Evolutionary conservation across 345 rosid genomes (phyloP), one percentile per base, ranked within the genome.

Genomic region (Corymbia maculata): DNA sequence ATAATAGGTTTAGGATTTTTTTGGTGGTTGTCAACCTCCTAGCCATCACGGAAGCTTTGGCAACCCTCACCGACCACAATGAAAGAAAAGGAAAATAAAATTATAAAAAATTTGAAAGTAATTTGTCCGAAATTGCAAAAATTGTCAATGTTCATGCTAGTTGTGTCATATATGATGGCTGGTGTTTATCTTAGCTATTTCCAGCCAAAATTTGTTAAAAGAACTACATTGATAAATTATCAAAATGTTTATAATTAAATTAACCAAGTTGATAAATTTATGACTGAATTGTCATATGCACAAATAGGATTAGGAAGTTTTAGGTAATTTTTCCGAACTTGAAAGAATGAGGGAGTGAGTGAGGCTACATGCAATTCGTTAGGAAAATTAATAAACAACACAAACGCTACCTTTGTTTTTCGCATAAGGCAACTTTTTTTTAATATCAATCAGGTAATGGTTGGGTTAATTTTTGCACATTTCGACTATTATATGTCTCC

Each of bases 111-210:
- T 2, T 30, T 68, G 11, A 68, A 2, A 68, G 44, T 68, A 68
- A 15, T 15, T 68, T 32, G 9, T 15, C 17, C 17, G 32, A 30
- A 66, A 16, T 68, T 68, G 19, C 21, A 32, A 32, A 68, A 30
- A 68, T 4, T 16, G 8, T 30, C 2, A 1, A 68, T 15, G 12
- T 68, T 0, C 13, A 3, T 1, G 10, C 2, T 15, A 14, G 4
- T 16, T 8, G 22, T 68, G 10, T 9, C 24, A 4, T 2, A 9
- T 32, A 68, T 1, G 21, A 16, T 9, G 17, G 6, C 6, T 0
- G 4, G 3, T 32, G 5, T 32, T 3, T 19, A 16, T 3, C 3
- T 16, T 0, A 32, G 5, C 45, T 30, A 68, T 68, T 68, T 68
- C 12, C 11, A 7, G 4, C 10, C 79, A 68, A 32, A 15, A 32